These are phyloP conservation scores for Fusarium ambrosium DNA, from an alignment of 2,329 filamentous ascomycete genomes.

Conservation along the genomic window DNA sequence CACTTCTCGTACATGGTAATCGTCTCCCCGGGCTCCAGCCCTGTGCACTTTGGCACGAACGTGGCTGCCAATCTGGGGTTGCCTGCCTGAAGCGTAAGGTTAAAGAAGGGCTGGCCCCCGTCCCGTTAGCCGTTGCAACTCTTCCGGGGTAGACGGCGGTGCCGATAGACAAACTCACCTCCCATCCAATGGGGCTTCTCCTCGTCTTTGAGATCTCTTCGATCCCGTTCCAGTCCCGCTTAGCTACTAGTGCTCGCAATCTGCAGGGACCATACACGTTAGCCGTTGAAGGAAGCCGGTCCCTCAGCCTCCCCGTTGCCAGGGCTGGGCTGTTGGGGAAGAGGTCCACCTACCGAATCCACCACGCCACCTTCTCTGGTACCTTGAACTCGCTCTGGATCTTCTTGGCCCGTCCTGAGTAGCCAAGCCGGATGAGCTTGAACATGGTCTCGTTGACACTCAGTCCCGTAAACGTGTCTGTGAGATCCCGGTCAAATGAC, in stretches of 20 bases:
- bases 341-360: slow-evolving; percentile 70
- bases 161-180: slow-evolving; percentile 71
- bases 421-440: slow-evolving; percentile 85
- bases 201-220: slow-evolving; percentile 84
- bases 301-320: slow-evolving; percentile 11
- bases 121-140: slow-evolving; percentile 28
- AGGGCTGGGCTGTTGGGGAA: slow-evolving; percentile 27
- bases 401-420: slow-evolving; percentile 87
- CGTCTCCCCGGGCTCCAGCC: slow-evolving; percentile 74
- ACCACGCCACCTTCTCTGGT: slow-evolving; percentile 90
- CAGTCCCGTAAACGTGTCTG: slow-evolving; percentile 82
- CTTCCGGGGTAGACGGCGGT: background rate
- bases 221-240: slow-evolving; percentile 91
- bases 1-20: slow-evolving; percentile 98
- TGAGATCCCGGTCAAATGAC: slow-evolving; percentile 85
- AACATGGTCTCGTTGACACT: slow-evolving; percentile 94
- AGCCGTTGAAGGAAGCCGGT: slow-evolving; percentile 28
- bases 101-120: slow-evolving; percentile 82
- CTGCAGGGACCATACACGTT: slow-evolving; percentile 56
- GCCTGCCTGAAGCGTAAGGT: slow-evolving; percentile 87
- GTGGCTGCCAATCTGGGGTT: slow-evolving; percentile 87
- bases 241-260: slow-evolving; percentile 88
- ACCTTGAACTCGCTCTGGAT: slow-evolving; percentile 94
- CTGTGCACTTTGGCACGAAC: slow-evolving; percentile 90
- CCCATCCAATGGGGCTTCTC: slow-evolving; percentile 96